Percentiles rank a stretch among this genome's conserved stretches.
Evolutionary conservation across 495 filamentous ascomycete genomes (phyloP).

Genomic region (Lophium mytilinum): DNA sequence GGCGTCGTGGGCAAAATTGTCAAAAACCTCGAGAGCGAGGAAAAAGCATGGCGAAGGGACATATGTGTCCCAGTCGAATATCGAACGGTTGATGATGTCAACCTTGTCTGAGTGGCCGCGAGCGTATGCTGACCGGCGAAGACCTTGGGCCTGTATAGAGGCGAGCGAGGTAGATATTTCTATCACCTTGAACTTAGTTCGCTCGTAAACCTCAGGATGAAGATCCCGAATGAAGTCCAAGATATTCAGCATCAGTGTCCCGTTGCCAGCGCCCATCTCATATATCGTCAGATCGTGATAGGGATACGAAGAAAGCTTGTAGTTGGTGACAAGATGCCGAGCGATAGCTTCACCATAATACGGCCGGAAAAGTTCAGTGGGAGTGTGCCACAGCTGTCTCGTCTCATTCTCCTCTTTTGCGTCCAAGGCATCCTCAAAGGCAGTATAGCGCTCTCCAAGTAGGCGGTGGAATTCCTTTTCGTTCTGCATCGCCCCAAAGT

Average conservation of each 20-base stretch:
- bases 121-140: slow-evolving; percentile 52
- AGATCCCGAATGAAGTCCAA: slow-evolving; percentile 89
- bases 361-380: slow-evolving; percentile 91
- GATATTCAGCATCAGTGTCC: slow-evolving; percentile 96
- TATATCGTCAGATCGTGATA: slow-evolving; percentile 98
- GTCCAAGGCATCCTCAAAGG: slow-evolving; percentile 87
- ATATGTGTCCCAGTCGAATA: slow-evolving; percentile 86
- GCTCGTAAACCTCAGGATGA: slow-evolving; percentile 85
- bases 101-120: slow-evolving; percentile 76
- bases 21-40: slow-evolving; percentile 95
- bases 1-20: slow-evolving; percentile 94
- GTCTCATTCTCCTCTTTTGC: slow-evolving; percentile 57
- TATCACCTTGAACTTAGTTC: slow-evolving; percentile 90
- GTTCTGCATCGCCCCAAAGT: slow-evolving; percentile 72
- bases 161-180: slow-evolving; percentile 84
- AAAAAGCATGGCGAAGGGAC: slow-evolving; percentile 93
- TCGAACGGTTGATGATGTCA: slow-evolving; percentile 86
- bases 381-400: slow-evolving; percentile 96
- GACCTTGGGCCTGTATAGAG: slow-evolving; percentile 61
- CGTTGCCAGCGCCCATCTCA: slow-evolving; percentile 96
- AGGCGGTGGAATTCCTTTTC: slow-evolving; percentile 72
- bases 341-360: slow-evolving; percentile 97
- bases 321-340: slow-evolving; percentile 88
- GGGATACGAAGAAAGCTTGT: slow-evolving; percentile 86
- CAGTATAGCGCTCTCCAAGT: slow-evolving; percentile 69